These are phyloP conservation scores for Thinopyrum elongatum DNA, from an alignment of 176 grass and related monocot genomes.

Conservation along the genomic window DNA sequence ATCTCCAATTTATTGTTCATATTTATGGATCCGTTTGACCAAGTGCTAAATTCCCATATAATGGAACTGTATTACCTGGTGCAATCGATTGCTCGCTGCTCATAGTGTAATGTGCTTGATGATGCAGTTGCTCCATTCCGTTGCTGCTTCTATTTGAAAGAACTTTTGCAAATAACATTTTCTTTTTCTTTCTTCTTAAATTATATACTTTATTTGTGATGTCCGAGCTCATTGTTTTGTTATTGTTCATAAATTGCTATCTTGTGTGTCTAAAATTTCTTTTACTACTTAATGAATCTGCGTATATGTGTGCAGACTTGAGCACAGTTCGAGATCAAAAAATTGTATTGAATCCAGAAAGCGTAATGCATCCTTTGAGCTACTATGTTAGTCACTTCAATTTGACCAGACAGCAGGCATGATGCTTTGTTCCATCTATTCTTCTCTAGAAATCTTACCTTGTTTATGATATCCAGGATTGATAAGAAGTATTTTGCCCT, in stretches of 20 bases:
- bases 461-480: slow-evolving; percentile 1
- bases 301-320: slow-evolving; percentile 53
- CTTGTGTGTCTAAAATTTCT: slow-evolving; percentile 6
- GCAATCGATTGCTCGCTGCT: not conserved
- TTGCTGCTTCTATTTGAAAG: not conserved
- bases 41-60: not conserved
- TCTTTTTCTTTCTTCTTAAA: not conserved
- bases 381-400: slow-evolving; percentile 79
- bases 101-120: slow-evolving; percentile 2
- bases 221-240: not conserved
- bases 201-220: not conserved
- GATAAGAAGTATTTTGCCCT: slow-evolving; percentile 27
- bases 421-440: slow-evolving; percentile 21
- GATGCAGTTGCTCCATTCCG: not conserved
- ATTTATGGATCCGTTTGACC: not conserved
- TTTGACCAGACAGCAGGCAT: slow-evolving; percentile 89
- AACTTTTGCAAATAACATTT: not conserved
- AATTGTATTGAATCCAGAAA: slow-evolving; percentile 64
- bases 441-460: slow-evolving; percentile 15
- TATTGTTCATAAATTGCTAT: not conserved
- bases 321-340: slow-evolving; percentile 57
- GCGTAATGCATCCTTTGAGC: slow-evolving; percentile 77
- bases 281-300: slow-evolving; percentile 33
- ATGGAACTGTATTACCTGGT: slow-evolving; percentile 6
- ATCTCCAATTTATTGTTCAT: not conserved